Evolutionary conservation across 176 grass and related monocot genomes (phyloP).

Genomic region (Zea mays): DNA sequence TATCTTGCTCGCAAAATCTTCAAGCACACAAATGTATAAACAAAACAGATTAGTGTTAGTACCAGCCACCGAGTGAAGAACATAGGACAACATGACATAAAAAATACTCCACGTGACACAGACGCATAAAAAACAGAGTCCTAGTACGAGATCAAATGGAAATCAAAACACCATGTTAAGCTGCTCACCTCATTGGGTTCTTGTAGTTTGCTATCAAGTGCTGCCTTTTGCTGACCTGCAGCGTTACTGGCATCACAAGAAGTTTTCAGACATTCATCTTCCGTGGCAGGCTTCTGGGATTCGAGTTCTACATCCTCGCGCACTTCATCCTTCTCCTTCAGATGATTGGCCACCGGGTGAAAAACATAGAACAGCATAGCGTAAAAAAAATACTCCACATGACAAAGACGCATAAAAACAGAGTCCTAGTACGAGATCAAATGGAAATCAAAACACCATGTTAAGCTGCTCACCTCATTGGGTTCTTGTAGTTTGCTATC

Average conservation of each 20-base stretch:
- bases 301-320: no score
- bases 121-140: not conserved
- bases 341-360: no score
- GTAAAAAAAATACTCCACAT: not conserved
- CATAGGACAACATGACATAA: no score
- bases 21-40: no score
- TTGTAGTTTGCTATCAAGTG: not conserved
- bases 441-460: not conserved
- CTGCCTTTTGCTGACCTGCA: not conserved
- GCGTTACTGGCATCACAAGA: not conserved
- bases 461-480: conserved; percentile 24
- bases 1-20: not conserved
- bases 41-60: no score
- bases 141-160: not conserved
- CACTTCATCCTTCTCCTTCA: no score
- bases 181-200: conserved; percentile 34
- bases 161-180: not conserved
- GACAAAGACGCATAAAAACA: not conserved
- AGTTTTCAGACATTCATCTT: not conserved
- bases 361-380: no score
- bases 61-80: no score
- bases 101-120: not conserved
- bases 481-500: not conserved
- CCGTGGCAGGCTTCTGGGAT: not conserved
- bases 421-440: not conserved